A percentile compares a stretch with the other conserved stretches of the same genome.
Evolutionary conservation across 257 asterid species (phyloP).

Genomic region (Jacaranda mimosifolia): DNA sequence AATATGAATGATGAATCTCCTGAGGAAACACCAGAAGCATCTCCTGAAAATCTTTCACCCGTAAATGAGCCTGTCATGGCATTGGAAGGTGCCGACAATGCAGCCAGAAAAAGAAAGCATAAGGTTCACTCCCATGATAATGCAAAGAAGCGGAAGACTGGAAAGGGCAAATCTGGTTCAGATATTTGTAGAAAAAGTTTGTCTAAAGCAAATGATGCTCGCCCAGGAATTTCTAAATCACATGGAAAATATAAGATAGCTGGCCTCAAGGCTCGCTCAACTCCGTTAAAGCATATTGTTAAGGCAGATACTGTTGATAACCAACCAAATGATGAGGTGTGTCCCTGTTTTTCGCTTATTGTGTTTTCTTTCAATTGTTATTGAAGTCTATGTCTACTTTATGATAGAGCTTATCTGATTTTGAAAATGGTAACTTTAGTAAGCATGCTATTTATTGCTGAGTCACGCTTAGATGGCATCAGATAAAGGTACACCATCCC

Average conservation of each 20-base stretch:
- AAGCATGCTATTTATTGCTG: background rate
- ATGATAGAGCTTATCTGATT: background rate
- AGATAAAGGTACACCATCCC: background rate
- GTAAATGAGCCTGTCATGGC: constrained; percentile 40
- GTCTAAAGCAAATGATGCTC: constrained; percentile 39
- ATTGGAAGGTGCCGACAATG: constrained; percentile 43
- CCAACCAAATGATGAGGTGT: constrained; percentile 60
- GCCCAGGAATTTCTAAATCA: constrained; percentile 47
- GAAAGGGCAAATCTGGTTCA: constrained; percentile 46
- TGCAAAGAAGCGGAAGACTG: constrained; percentile 50
- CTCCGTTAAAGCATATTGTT: constrained; percentile 33
- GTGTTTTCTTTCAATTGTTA: constrained; percentile 17
- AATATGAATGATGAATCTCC: constrained; percentile 46
- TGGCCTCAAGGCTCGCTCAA: constrained; percentile 42
- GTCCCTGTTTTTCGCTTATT: constrained; percentile 19
- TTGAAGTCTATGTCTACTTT: background rate
- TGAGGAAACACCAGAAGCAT: constrained; percentile 43
- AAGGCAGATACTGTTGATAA: constrained; percentile 35
- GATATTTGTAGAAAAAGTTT: constrained; percentile 38
- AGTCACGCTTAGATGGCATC: background rate
- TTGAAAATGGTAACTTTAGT: background rate
- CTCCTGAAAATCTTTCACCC: constrained; percentile 40
- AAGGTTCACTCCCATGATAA: constrained; percentile 35
- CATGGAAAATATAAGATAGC: constrained; percentile 43
- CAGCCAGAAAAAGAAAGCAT: constrained; percentile 56